Conservation (phyloP, 805 yeast species). For the Debaryomyces castellii region DNA sequence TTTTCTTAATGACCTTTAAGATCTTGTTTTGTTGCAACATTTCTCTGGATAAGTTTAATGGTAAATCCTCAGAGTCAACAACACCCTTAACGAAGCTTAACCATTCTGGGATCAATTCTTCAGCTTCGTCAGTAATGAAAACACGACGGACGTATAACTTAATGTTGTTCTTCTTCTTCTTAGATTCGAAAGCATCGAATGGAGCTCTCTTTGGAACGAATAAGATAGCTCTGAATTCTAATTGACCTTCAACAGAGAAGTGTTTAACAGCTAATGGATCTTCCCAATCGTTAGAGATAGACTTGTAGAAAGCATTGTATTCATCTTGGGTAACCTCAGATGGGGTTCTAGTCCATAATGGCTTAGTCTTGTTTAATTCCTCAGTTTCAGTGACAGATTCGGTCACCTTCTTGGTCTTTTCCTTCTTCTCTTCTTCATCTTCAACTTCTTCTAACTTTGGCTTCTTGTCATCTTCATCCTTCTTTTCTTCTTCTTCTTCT, state of each 20-base stretch:
- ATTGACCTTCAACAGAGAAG: slow-evolving; percentile 99
- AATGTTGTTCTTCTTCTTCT: slow-evolving; percentile 99
- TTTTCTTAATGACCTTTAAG: slow-evolving; percentile 98
- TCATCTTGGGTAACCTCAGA: slow-evolving; percentile 96
- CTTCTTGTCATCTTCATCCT: slow-evolving; percentile 61
- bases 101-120: slow-evolving; percentile 99
- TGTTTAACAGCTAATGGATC: slow-evolving; percentile 99
- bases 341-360: slow-evolving; percentile 99
- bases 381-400: slow-evolving; percentile 94
- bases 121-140: slow-evolving; percentile 99
- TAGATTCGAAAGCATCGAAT: slow-evolving; percentile 94
- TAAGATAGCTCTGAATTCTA: slow-evolving; percentile 97
- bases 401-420: slow-evolving; percentile 84
- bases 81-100: slow-evolving; percentile 96
- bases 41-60: slow-evolving; percentile 99
- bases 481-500: slow-evolving; percentile 45
- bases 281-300: slow-evolving; percentile 99
- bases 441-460: slow-evolving; percentile 78
- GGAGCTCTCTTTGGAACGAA: slow-evolving; percentile 99
- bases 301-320: slow-evolving; percentile 98
- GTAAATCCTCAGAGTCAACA: slow-evolving; percentile 99
- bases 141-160: slow-evolving; percentile 99
- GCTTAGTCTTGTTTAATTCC: slow-evolving; percentile 98
- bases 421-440: slow-evolving; percentile 65
- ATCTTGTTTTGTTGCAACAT: slow-evolving; percentile 99